phyloP scores from a whole-genome alignment of 2,329 filamentous ascomycete species.

The Aspergillus tanneri region DNA sequence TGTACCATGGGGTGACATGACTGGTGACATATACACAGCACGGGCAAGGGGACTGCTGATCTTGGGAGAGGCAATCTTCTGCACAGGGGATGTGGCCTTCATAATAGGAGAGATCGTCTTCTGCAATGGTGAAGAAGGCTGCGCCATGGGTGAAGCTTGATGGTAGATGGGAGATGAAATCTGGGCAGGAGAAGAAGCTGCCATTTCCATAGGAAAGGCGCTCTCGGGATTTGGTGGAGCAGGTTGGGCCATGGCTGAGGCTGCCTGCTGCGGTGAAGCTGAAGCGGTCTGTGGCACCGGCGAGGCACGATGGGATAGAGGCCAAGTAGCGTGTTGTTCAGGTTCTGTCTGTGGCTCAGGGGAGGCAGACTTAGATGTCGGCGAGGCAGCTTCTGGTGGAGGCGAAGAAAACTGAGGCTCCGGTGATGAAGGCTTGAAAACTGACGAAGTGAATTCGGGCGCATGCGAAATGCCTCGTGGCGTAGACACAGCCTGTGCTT shows the following conservation, averaged over 20 bases:
- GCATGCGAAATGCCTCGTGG: constrained; percentile 4
- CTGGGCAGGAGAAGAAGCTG: constrained; percentile 3
- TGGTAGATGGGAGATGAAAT: constrained; percentile 14
- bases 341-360: constrained; percentile 3
- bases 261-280: neutral
- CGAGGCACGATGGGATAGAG: too few relatives aligned
- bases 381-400: constrained; percentile 1
- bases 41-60: constrained; percentile 38
- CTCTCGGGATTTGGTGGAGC: neutral
- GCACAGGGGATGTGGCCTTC: constrained; percentile 16
- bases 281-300: neutral
- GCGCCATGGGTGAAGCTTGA: constrained; percentile 12
- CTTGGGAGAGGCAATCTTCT: constrained; percentile 27
- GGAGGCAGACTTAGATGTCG: constrained; percentile 2
- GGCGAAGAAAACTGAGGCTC: neutral
- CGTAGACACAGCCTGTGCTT: constrained; percentile 1
- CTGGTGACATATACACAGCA: constrained; percentile 36
- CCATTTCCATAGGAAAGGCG: neutral
- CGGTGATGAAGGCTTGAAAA: neutral
- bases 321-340: too few relatives aligned
- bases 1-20: constrained; percentile 35
- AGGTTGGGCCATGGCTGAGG: neutral
- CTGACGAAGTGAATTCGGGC: constrained; percentile 10
- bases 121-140: constrained; percentile 11
- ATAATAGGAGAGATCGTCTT: constrained; percentile 11